Base-by-base conservation (phyloP, 139 green algal species). In the Haematococcus lacustris region DNA sequence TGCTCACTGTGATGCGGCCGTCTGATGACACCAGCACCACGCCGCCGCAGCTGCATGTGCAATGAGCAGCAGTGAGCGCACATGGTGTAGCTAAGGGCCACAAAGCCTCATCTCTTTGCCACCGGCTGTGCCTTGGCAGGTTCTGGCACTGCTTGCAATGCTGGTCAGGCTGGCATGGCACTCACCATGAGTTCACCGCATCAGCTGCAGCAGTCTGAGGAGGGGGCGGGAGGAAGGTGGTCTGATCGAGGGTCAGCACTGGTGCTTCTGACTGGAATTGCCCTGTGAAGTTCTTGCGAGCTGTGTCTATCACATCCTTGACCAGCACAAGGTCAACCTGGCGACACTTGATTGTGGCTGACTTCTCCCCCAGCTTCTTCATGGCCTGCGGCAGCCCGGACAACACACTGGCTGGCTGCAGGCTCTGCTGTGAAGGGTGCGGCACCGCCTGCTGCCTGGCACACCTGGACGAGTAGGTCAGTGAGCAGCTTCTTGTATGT, bases 391-490 rank as follows among this genome's bases (percentile, higher is more conserved):
- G n/a, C n/a, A n/a, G n/a, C n/a, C n/a, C n/a, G n/a, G n/a, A n/a
- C n/a, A n/a, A n/a, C n/a, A n/a, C n/a, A n/a, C n/a, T n/a, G n/a
- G n/a, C n/a, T n/a, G n/a, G n/a, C n/a, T n/a, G n/a, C n/a, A n/a
- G n/a, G n/a, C n/a, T n/a, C n/a, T n/a, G n/a, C n/a, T n/a, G n/a
- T n/a, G n/a, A n/a, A n/a, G n/a, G n/a, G n/a, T n/a, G n/a, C n/a
- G n/a, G n/a, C n/a, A n/a, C n/a, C n/a, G n/a, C n/a, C n/a, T n/a
- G n/a, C n/a, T n/a, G n/a, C n/a, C n/a, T n/a, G n/a, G n/a, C n/a
- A n/a, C n/a, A n/a, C n/a, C n/a, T 97, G 93, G 60, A 93, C 81
- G 35, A 98, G 84, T 28, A 99, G 86, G 35, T 91, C 88, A 57
- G 83, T 81, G 21, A 98, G 66, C 64, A 98, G 85, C 40, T 87